Evolutionary conservation across 208 protist genomes (phyloP).

Genomic region (Phytomonas serpens): DNA sequence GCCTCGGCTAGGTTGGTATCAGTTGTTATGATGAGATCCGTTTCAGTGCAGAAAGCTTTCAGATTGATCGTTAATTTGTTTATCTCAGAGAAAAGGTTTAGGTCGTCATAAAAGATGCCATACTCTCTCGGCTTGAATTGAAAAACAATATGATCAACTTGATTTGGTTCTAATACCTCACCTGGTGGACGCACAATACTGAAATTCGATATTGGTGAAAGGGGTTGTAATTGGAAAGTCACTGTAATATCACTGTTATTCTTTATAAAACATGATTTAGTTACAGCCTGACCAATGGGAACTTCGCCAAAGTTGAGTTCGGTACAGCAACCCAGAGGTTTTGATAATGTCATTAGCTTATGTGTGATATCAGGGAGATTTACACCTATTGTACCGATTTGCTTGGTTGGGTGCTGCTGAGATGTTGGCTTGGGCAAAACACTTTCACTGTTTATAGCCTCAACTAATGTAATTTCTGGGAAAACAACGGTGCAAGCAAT

Average conservation of each 20-base stretch:
- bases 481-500: neutral
- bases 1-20: constrained; percentile 13
- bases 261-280: constrained; percentile 29
- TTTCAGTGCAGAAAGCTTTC: constrained; percentile 38
- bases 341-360: neutral
- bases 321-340: neutral
- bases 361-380: neutral
- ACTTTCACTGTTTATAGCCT: neutral
- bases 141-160: constrained; percentile 29
- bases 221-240: constrained; percentile 33
- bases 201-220: constrained; percentile 54
- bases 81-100: constrained; percentile 3
- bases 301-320: constrained; percentile 56
- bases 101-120: constrained; percentile 15
- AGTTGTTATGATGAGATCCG: constrained; percentile 37
- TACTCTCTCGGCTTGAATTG: constrained; percentile 55
- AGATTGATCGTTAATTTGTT: constrained; percentile 36
- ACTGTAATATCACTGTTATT: constrained; percentile 25
- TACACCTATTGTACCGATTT: neutral
- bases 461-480: neutral
- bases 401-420: neutral
- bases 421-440: neutral
- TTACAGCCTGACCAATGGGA: constrained; percentile 32
- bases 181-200: constrained; percentile 30
- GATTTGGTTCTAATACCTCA: constrained; percentile 16